Conservation (phyloP, 805 yeast species). For the Hanseniaspora mollemarum region DNA sequence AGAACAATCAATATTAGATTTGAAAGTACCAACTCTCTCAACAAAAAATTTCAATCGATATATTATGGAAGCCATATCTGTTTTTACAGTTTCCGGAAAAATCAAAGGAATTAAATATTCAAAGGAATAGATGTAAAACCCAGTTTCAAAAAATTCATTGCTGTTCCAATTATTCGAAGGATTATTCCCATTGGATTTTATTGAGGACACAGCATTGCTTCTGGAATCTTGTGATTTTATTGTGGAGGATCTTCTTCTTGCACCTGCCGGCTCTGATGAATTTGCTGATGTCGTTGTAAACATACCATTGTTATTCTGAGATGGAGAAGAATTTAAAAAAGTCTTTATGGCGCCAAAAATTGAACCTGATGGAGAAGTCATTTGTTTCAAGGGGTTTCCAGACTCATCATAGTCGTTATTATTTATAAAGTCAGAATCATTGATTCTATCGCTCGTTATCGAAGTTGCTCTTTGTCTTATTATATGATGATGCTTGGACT, state of each 20-base stretch:
- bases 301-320: neutral
- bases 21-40: slow-evolving; percentile 77
- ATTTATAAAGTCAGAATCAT: slow-evolving; percentile 1
- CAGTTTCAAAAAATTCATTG: slow-evolving; percentile 53
- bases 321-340: slow-evolving; percentile 1
- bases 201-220: neutral
- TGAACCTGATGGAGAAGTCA: slow-evolving; percentile 10
- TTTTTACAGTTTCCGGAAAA: slow-evolving; percentile 66
- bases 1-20: slow-evolving; percentile 55
- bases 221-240: neutral
- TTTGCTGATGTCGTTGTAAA: neutral
- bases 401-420: slow-evolving; percentile 18
- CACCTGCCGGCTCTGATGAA: neutral
- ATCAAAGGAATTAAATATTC: slow-evolving; percentile 78
- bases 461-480: slow-evolving; percentile 2
- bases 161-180: slow-evolving; percentile 1
- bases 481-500: slow-evolving; percentile 1
- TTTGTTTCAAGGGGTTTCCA: slow-evolving; percentile 19
- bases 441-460: neutral
- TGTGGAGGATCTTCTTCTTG: neutral
- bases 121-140: slow-evolving; percentile 85
- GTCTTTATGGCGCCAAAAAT: slow-evolving; percentile 9
- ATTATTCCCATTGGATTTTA: neutral
- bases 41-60: slow-evolving; percentile 60
- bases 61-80: slow-evolving; percentile 68